Evolutionary conservation across 2,329 filamentous ascomycete genomes (phyloP).

Genomic region (Geoglossum cookeanum): DNA sequence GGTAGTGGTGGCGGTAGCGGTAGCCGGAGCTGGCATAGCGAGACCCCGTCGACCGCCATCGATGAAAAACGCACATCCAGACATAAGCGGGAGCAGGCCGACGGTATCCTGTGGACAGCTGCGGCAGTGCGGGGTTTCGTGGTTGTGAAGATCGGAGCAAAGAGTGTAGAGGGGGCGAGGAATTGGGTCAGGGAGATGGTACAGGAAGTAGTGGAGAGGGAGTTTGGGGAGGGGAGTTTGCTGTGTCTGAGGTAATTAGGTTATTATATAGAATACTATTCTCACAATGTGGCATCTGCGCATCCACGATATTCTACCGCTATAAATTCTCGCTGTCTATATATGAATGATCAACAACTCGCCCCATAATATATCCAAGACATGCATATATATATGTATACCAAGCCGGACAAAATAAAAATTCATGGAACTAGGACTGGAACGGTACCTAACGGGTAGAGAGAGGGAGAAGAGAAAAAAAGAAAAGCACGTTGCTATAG

Average conservation of each 20-base stretch:
- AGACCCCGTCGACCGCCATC: conserved; percentile 22
- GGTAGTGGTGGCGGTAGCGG: conserved; percentile 52
- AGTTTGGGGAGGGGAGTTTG: conserved; percentile 66
- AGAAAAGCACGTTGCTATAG: too few species aligned
- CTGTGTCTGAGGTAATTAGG: conserved; percentile 44
- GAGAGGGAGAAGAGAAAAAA: too few species aligned
- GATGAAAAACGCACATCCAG: conserved; percentile 32
- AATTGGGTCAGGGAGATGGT: conserved; percentile 66
- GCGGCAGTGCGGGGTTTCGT: conserved; percentile 66
- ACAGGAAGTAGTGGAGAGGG: conserved; percentile 33
- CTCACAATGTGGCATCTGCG: too few species aligned
- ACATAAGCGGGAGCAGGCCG: conserved; percentile 36
- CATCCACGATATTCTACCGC: too few species aligned
- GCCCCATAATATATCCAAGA: too few species aligned
- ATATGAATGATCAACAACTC: too few species aligned
- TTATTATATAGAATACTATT: background rate
- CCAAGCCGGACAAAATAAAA: too few species aligned
- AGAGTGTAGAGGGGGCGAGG: conserved; percentile 61
- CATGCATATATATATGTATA: too few species aligned
- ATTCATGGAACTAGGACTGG: too few species aligned
- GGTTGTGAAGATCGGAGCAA: conserved; percentile 77
- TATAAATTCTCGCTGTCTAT: too few species aligned
- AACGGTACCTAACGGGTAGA: too few species aligned
- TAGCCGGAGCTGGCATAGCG: conserved; percentile 14
- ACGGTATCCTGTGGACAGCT: conserved; percentile 61